phyloP scores from a whole-genome alignment of 2,329 filamentous ascomycete species.

The Chalara sp. region DNA sequence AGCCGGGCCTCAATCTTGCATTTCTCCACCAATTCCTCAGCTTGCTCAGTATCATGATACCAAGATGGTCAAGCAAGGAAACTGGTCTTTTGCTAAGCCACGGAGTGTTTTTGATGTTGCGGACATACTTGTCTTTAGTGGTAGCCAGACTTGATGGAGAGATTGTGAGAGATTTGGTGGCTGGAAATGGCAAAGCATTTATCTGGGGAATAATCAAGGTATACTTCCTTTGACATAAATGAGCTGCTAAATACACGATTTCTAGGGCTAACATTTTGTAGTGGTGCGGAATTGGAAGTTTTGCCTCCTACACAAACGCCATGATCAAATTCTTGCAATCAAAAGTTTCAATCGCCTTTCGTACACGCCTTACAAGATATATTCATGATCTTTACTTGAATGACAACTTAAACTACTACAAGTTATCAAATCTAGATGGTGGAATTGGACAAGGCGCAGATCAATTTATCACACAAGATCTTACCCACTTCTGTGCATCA shows the following conservation, averaged over 20 bases:
- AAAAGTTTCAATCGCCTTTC: conserved; percentile 97
- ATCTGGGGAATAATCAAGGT: conserved; percentile 80
- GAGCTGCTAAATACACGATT: conserved; percentile 5
- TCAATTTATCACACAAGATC: conserved; percentile 95
- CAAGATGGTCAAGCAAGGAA: conserved; percentile 91
- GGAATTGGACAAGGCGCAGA: conserved; percentile 88
- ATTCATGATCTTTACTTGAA: conserved; percentile 97
- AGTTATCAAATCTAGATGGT: conserved; percentile 85
- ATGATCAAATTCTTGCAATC: conserved; percentile 99
- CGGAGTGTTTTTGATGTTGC: conserved; percentile 78
- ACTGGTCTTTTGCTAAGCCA: conserved; percentile 85
- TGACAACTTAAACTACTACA: conserved; percentile 93
- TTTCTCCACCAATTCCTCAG: conserved; percentile 97
- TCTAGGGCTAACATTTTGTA: conserved; percentile 23
- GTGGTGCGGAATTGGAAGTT: conserved; percentile 89
- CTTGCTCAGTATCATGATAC: conserved; percentile 95
- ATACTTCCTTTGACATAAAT: conserved; percentile 16
- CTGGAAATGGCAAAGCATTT: conserved; percentile 83
- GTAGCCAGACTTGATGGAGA: conserved; percentile 91
- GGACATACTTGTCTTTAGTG: conserved; percentile 89
- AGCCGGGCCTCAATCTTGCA: conserved; percentile 88
- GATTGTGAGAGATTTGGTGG: conserved; percentile 93
- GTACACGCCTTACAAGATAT: conserved; percentile 88
- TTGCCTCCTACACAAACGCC: conserved; percentile 95
- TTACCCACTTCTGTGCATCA: conserved; percentile 90